These are phyloP conservation scores for Rhizopogon roseolus DNA, from an alignment of 768 basidiomycete genomes.

Conservation along the genomic window DNA sequence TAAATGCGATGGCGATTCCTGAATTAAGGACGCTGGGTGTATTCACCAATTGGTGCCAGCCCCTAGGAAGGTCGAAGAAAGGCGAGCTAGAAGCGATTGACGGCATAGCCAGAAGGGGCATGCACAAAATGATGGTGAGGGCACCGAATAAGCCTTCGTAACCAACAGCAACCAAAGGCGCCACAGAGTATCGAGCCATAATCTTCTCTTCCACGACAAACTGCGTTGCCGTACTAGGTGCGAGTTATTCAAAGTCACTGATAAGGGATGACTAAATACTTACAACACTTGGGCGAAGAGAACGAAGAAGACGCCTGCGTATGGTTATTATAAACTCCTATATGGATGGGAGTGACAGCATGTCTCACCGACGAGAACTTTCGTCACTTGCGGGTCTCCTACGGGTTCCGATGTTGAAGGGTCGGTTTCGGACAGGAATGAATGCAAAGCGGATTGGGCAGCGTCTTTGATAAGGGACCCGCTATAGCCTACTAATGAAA, in stretches of 20 bases:
- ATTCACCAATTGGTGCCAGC: slow-evolving; percentile 84
- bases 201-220: slow-evolving; percentile 98
- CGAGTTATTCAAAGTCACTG: slow-evolving; percentile 3
- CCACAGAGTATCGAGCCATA: slow-evolving; percentile 80
- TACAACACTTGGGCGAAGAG: slow-evolving; percentile 94
- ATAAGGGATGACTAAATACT: slow-evolving; percentile 22
- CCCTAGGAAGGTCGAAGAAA: slow-evolving; percentile 85
- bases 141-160: slow-evolving; percentile 92
- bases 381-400: slow-evolving; percentile 60
- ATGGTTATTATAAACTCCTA: slow-evolving; percentile 12
- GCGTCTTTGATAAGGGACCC: slow-evolving; percentile 84
- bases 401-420: slow-evolving; percentile 37
- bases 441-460: slow-evolving; percentile 14
- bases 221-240: slow-evolving; percentile 75
- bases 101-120: slow-evolving; percentile 77
- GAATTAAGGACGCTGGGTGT: slow-evolving; percentile 69
- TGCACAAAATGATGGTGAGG: slow-evolving; percentile 67
- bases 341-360: slow-evolving; percentile 8
- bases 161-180: slow-evolving; percentile 90
- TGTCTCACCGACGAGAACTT: slow-evolving; percentile 62
- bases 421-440: slow-evolving; percentile 12
- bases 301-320: slow-evolving; percentile 80
- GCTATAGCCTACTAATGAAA: slow-evolving; percentile 81
- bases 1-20: slow-evolving; percentile 65
- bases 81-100: slow-evolving; percentile 57